Percentiles rank a stretch among this genome's conserved stretches.
Conservation (phyloP, 129 eudicot genomes). For the Flaveria ramosissima region DNA sequence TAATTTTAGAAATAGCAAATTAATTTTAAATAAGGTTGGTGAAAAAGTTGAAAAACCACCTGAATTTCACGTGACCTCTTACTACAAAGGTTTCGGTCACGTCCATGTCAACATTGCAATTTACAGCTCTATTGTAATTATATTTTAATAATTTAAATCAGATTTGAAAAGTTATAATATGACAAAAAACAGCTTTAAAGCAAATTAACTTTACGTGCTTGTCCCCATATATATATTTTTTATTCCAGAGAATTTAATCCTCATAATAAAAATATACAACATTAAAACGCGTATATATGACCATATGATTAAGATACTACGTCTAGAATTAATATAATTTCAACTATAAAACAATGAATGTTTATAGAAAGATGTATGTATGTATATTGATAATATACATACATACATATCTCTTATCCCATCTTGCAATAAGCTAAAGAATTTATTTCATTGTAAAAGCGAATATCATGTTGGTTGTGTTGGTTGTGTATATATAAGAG, state of each 20-base stretch:
- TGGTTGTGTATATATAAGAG: no score
- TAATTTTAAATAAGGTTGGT: constrained; percentile 19
- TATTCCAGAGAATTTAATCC: background rate
- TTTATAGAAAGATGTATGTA: no score
- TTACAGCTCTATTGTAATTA: constrained; percentile 17
- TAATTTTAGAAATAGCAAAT: background rate
- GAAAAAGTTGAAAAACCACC: constrained; percentile 29
- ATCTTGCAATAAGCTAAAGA: no score
- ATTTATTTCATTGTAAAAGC: no score
- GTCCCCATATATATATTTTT: background rate
- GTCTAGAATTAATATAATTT: no score
- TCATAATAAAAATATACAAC: no score
- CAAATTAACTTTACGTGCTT: background rate
- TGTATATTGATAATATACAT: no score
- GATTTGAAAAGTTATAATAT: background rate
- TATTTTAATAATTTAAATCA: background rate
- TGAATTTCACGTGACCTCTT: constrained; percentile 37
- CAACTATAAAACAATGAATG: no score
- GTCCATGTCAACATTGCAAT: constrained; percentile 28
- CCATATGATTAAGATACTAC: no score
- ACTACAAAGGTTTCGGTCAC: constrained; percentile 25
- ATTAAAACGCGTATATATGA: no score
- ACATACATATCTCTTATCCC: no score
- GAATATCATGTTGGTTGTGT: no score
- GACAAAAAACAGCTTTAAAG: constrained; percentile 14